Percentiles rank a stretch among this genome's conserved stretches.
These are phyloP conservation scores for Penicillium pulvis DNA, from an alignment of 495 filamentous ascomycete species.

Conservation along the genomic window DNA sequence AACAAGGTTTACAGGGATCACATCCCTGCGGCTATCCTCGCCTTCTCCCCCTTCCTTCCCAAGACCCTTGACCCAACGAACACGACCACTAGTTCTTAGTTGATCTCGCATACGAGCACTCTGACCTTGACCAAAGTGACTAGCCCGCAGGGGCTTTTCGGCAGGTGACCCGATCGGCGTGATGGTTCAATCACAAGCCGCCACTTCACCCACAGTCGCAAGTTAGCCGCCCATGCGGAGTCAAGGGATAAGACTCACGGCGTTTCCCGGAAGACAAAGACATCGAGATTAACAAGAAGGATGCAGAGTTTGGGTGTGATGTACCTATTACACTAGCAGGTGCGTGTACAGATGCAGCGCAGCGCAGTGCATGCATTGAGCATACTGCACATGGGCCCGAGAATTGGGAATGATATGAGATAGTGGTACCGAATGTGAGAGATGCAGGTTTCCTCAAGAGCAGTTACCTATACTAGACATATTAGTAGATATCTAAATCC, in stretches of 20 bases:
- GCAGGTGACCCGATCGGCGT: slow-evolving; percentile 2
- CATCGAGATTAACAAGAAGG: neutral
- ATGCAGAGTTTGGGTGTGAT: neutral
- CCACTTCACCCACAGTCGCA: neutral
- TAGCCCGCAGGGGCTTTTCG: neutral
- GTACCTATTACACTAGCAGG: neutral
- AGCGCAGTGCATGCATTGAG: neutral
- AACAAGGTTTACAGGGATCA: slow-evolving; percentile 1
- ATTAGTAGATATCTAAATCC: no score
- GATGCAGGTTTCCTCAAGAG: neutral
- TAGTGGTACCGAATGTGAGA: neutral
- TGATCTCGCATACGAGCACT: no score
- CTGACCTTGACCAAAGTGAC: neutral
- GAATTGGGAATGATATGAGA: neutral
- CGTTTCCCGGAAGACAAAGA: neutral
- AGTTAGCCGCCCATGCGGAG: slow-evolving; percentile 4
- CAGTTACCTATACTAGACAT: no score
- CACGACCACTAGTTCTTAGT: neutral
- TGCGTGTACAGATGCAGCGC: neutral
- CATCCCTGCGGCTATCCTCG: slow-evolving; percentile 4
- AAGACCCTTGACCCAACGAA: neutral
- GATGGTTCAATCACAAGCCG: neutral
- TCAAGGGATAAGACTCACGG: neutral
- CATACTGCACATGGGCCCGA: neutral
- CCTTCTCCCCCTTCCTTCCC: neutral